Evolutionary conservation across 192 early-diverging fungal genomes (phyloP), one percentile per base, ranked within the genome.

Genomic region (Umbelopsis sp.): DNA sequence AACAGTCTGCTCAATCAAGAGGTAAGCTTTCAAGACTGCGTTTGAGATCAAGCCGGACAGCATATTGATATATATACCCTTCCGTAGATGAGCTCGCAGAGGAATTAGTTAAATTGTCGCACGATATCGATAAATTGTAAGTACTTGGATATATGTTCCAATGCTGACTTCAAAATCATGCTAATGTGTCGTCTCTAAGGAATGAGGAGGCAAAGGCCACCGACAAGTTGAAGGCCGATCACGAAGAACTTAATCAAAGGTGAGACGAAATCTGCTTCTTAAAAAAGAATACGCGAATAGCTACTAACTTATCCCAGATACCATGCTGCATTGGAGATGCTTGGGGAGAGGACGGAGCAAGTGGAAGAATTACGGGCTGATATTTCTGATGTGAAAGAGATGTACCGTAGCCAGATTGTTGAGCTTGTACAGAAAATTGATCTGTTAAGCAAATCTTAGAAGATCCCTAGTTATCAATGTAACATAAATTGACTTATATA

Each of bases 281-380:
- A n/a, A n/a, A n/a, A n/a, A n/a, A n/a, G n/a, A n/a, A n/a, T n/a
- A n/a, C n/a, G n/a, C n/a, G n/a, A n/a, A n/a, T n/a, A n/a, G n/a
- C 22, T 29, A 24, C 45, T 44, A 41, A n/a, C n/a, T 14, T 70
- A 14, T 65, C 66, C 3, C 47, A 85, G 91, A 62, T 89, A 92
- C 53, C 71, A 81, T 26, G 85, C 93, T 5, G 89, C 91, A n/a
- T 81, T 97, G 12, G 95, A 94, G 73, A 81, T 97, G 78, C 77
- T 97, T 43, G 95, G 95, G 24, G 95, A 97, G 77, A 90, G 91
- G 74, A 94, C 93, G 34, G 95, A 97, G 75, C 84, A 89, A 68
- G 92, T 94, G 16, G 81, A 91, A 49, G 95, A 97, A 44, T 82
- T 97, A 29, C 80, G 87, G 70, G 88, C 88, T 4, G 93, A 92